phyloP scores from a whole-genome alignment of 352 stramenopile genomes.

The Globisporangium cystogenes region DNA sequence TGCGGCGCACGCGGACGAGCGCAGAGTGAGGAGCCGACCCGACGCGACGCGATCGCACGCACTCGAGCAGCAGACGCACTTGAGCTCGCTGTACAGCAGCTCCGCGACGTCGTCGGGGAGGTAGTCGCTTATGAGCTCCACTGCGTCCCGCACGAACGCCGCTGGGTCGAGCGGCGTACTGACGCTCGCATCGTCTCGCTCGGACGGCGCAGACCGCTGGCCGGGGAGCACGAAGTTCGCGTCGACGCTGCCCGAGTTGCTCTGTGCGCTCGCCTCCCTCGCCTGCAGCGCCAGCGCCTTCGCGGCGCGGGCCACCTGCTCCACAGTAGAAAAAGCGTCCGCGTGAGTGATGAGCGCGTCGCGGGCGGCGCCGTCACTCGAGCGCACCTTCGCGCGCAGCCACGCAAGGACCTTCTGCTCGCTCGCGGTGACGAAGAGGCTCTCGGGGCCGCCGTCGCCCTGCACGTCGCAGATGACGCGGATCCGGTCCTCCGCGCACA shows the following conservation, averaged over 20 bases:
- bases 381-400: slow-evolving; percentile 38
- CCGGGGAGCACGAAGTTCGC: slow-evolving; percentile 13
- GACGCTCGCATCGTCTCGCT: not conserved
- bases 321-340: not conserved
- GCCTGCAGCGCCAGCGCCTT: slow-evolving; percentile 33
- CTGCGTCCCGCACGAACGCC: slow-evolving; percentile 29
- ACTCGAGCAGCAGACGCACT: slow-evolving; percentile 24
- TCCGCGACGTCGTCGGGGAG: slow-evolving; percentile 35
- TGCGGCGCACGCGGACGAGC: slow-evolving; percentile 8
- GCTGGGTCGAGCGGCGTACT: slow-evolving; percentile 3
- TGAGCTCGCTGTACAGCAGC: slow-evolving; percentile 41
- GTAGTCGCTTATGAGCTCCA: slow-evolving; percentile 60
- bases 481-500: slow-evolving; percentile 23
- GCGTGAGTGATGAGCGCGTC: not conserved
- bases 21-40: not conserved
- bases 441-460: slow-evolving; percentile 34
- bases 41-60: not conserved
- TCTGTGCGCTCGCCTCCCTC: slow-evolving; percentile 11
- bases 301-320: slow-evolving; percentile 31
- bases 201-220: not conserved
- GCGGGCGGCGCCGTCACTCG: no score
- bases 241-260: slow-evolving; percentile 23
- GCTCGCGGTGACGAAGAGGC: slow-evolving; percentile 53
- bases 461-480: slow-evolving; percentile 57
- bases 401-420: slow-evolving; percentile 47